Percentiles rank a stretch among this genome's conserved stretches.
Evolutionary conservation across 228 moss, liverwort and hornwort species (phyloP).

Genomic region (Sphagnum fallax): DNA sequence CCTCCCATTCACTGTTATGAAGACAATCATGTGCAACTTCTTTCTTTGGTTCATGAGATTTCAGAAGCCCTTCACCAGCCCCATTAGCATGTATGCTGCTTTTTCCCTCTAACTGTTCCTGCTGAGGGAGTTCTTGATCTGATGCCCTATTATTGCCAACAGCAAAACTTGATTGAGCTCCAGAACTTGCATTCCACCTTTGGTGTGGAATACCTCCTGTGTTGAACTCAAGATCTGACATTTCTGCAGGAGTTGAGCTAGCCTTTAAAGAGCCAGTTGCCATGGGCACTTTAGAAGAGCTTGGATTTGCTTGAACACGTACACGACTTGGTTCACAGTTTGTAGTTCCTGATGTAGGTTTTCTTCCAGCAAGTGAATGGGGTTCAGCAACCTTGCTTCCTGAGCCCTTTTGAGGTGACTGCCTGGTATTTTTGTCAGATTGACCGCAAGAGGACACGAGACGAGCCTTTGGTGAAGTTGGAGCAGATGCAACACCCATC

Average conservation of each 20-base stretch:
- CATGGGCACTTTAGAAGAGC: slow-evolving; percentile 7
- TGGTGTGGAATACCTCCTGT: no score
- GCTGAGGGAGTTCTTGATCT: no score
- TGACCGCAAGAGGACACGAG: slow-evolving; percentile 1
- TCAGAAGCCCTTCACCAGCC: no score
- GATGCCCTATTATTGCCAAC: no score
- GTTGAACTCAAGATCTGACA: no score
- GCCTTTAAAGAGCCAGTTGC: no score
- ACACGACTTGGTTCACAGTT: neutral
- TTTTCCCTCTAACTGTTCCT: no score
- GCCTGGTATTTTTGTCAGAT: slow-evolving; percentile 14
- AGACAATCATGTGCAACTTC: neutral
- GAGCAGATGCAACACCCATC: slow-evolving; percentile 41
- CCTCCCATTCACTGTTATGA: neutral
- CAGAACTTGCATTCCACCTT: no score
- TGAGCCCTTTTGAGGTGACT: slow-evolving; percentile 8
- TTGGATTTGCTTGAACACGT: slow-evolving; percentile 3
- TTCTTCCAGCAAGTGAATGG: slow-evolving; percentile 28
- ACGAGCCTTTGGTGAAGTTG: slow-evolving; percentile 45
- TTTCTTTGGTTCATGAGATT: neutral
- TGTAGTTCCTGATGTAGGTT: slow-evolving; percentile 5
- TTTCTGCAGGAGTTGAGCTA: neutral
- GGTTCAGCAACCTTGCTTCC: slow-evolving; percentile 25
- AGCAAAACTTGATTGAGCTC: no score
- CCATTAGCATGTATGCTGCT: no score